Conservation (phyloP, 2,329 filamentous ascomycete genomes). For the Ophiocordyceps australis region DNA sequence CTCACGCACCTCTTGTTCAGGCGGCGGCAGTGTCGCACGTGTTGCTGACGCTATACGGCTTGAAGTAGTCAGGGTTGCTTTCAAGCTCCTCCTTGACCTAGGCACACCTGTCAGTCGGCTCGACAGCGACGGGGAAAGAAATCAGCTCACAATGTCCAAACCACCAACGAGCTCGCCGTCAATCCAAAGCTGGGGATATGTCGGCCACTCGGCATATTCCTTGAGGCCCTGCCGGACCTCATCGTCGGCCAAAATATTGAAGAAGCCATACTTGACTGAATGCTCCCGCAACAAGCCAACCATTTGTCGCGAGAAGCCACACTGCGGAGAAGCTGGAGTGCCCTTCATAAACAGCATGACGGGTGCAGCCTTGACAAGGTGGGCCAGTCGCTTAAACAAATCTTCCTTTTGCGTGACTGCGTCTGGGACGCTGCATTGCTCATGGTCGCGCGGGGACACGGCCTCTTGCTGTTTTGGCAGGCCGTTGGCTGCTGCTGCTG, state of each 20-base stretch:
- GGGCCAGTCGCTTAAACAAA: conserved; percentile 58
- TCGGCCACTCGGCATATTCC: conserved; percentile 97
- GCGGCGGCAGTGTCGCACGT: conserved; percentile 16
- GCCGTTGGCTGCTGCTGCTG: conserved; percentile 16
- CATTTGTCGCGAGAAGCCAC: conserved; percentile 82
- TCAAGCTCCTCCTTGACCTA: conserved; percentile 89
- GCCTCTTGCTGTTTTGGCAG: not conserved
- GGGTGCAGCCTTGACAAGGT: conserved; percentile 84
- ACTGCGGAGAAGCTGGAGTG: conserved; percentile 73
- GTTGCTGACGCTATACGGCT: conserved; percentile 43
- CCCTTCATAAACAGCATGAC: conserved; percentile 99
- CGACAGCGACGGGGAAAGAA: too few relatives aligned
- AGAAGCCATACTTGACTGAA: conserved; percentile 92
- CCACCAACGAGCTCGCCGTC: conserved; percentile 82
- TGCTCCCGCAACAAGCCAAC: conserved; percentile 76
- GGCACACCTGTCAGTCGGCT: conserved; percentile 5
- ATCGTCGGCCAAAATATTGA: conserved; percentile 95
- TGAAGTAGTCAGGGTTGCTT: conserved; percentile 68
- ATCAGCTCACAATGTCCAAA: conserved; percentile 77
- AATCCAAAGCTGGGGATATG: conserved; percentile 88
- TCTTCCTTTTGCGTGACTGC: conserved; percentile 59
- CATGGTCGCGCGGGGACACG: conserved; percentile 20
- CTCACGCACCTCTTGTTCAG: conserved; percentile 7
- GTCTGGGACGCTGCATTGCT: conserved; percentile 20
- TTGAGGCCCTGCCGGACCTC: conserved; percentile 93